phyloP scores from a whole-genome alignment of 768 basidiomycete genomes.

The Rhizopogon vesiculosus region DNA sequence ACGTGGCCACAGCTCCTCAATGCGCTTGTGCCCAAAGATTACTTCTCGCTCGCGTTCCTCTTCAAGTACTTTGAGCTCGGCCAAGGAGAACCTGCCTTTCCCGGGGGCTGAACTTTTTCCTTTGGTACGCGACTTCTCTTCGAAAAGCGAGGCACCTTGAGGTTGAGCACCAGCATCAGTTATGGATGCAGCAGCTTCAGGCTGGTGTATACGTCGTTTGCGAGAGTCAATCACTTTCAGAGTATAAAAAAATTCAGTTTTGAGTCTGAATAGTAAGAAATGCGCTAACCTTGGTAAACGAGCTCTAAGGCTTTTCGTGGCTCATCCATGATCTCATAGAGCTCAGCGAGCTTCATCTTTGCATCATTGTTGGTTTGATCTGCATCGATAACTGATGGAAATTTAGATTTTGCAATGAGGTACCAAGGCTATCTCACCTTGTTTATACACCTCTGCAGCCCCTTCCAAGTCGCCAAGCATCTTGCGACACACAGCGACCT shows the following conservation, averaged over 20 bases:
- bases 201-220: slow-evolving; percentile 34
- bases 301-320: slow-evolving; percentile 78
- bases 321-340: slow-evolving; percentile 82
- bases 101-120: slow-evolving; percentile 33
- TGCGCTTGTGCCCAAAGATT: slow-evolving; percentile 47
- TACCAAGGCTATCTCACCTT: slow-evolving; percentile 42
- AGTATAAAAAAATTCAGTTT: background rate
- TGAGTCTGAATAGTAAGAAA: background rate
- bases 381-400: slow-evolving; percentile 55
- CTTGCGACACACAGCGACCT: slow-evolving; percentile 79
- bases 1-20: slow-evolving; percentile 59
- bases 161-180: slow-evolving; percentile 13
- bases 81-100: slow-evolving; percentile 45
- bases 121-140: slow-evolving; percentile 42
- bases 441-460: slow-evolving; percentile 80
- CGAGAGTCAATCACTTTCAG: slow-evolving; percentile 55
- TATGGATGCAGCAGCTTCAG: slow-evolving; percentile 8
- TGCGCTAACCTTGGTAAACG: slow-evolving; percentile 67
- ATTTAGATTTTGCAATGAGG: background rate
- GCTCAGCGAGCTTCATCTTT: slow-evolving; percentile 86
- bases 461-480: slow-evolving; percentile 71
- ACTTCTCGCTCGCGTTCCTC: slow-evolving; percentile 63
- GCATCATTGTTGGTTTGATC: slow-evolving; percentile 78
- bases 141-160: slow-evolving; percentile 53
- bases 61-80: slow-evolving; percentile 62